These are phyloP conservation scores for Gelatoporia subvermispora DNA, from an alignment of 768 basidiomycete species.

Conservation along the genomic window DNA sequence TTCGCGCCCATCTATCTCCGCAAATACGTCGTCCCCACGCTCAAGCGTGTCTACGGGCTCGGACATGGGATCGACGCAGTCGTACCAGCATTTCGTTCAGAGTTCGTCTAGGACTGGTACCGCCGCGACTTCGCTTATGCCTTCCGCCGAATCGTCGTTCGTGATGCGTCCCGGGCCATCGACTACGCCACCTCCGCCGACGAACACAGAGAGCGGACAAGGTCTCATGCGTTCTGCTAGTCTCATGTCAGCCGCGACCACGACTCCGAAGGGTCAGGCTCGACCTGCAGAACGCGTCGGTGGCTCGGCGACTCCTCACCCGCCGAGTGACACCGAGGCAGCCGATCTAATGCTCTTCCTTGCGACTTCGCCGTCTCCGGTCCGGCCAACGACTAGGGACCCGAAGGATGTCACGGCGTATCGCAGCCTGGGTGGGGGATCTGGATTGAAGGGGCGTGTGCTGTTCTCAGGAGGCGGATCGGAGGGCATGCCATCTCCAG, in stretches of 20 bases:
- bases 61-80: conserved; percentile 57
- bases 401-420: conserved; percentile 52
- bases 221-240: conserved; percentile 8
- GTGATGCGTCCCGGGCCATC: conserved; percentile 22
- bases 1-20: conserved; percentile 52
- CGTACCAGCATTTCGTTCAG: conserved; percentile 61
- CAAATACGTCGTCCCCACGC: conserved; percentile 62
- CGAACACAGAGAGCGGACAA: conserved; percentile 12
- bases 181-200: conserved; percentile 31
- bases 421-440: conserved; percentile 47
- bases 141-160: conserved; percentile 38
- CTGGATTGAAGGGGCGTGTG: conserved; percentile 58
- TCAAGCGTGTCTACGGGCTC: conserved; percentile 68
- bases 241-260: conserved; percentile 1
- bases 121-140: conserved; percentile 33
- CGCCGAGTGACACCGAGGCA: conserved; percentile 73
- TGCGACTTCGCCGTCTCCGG: conserved; percentile 82
- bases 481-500: conserved; percentile 8
- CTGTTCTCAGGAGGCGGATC: conserved; percentile 46
- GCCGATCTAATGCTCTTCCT: conserved; percentile 84
- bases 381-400: conserved; percentile 44
- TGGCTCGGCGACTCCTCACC: conserved; percentile 33
- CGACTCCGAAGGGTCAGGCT: conserved; percentile 19
- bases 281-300: conserved; percentile 10
- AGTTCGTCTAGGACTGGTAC: conserved; percentile 54